Evolutionary conservation across 495 filamentous ascomycete species (phyloP).

Genomic region (Neurospora sp.): DNA sequence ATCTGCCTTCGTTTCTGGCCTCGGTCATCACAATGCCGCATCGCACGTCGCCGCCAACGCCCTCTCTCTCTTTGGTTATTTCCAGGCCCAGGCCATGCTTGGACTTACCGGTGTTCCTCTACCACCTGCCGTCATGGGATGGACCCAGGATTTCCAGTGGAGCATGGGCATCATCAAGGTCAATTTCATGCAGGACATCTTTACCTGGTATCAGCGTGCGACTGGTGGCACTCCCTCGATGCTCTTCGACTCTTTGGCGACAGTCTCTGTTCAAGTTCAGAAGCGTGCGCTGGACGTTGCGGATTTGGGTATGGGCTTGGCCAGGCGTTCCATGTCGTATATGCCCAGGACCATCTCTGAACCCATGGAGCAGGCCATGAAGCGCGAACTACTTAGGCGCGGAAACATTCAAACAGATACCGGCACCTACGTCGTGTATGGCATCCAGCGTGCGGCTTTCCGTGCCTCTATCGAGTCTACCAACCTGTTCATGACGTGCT

Average conservation of each 20-base stretch:
- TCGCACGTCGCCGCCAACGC: constrained; percentile 94
- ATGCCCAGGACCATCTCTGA: constrained; percentile 42
- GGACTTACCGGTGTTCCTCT: constrained; percentile 73
- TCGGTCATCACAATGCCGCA: constrained; percentile 89
- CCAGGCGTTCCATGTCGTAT: constrained; percentile 39
- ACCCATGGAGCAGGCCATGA: constrained; percentile 12
- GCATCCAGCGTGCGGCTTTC: constrained; percentile 89
- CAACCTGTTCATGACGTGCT: constrained; percentile 88
- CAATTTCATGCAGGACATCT: constrained; percentile 75
- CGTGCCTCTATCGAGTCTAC: constrained; percentile 74
- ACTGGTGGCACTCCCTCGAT: constrained; percentile 84
- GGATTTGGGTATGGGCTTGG: constrained; percentile 26
- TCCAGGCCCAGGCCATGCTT: constrained; percentile 93
- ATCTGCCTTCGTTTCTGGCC: constrained; percentile 72
- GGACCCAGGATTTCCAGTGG: constrained; percentile 99
- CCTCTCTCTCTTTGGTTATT: constrained; percentile 87
- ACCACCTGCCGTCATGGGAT: constrained; percentile 82
- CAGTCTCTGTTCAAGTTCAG: constrained; percentile 75
- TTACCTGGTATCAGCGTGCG: constrained; percentile 93
- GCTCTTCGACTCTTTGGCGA: constrained; percentile 61
- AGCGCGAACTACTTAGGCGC: constrained; percentile 29
- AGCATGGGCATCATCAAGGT: constrained; percentile 93
- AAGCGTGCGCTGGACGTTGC: constrained; percentile 49
- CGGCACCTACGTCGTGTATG: constrained; percentile 61
- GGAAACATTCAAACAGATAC: constrained; percentile 38